phyloP scores from a whole-genome alignment of 441 rosid genomes.

The Adansonia gregorii region DNA sequence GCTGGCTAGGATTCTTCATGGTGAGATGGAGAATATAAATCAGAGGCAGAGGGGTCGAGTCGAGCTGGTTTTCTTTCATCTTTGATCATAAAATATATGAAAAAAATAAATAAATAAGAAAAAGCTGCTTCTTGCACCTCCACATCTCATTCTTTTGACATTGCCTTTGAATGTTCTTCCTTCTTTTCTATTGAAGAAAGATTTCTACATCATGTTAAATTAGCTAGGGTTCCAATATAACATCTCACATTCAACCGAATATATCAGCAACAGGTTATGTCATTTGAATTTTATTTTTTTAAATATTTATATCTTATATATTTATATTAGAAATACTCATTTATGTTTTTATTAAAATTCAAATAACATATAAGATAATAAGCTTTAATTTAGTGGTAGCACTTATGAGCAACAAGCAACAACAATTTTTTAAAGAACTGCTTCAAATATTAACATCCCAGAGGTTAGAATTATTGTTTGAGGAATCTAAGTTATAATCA shows the following conservation, averaged over 20 bases:
- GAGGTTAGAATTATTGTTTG: not conserved
- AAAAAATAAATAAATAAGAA: too few species aligned
- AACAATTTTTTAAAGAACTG: not conserved
- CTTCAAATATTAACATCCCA: not conserved
- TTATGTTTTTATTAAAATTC: too few species aligned
- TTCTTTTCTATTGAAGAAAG: not conserved
- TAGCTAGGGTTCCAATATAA: not conserved
- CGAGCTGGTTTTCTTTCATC: not conserved
- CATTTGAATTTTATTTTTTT: too few species aligned
- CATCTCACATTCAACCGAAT: too few species aligned
- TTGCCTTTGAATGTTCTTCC: not conserved
- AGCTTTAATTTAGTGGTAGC: too few species aligned
- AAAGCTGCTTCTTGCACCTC: not conserved
- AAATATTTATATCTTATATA: too few species aligned
- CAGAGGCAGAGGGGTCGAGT: not conserved
- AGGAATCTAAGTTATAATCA: not conserved
- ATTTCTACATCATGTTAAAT: not conserved
- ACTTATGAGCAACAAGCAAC: not conserved
- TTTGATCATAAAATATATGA: not conserved
- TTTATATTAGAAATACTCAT: too few species aligned
- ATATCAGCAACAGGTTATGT: too few species aligned
- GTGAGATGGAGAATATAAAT: conserved; percentile 11
- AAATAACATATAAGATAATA: too few species aligned
- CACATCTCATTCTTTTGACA: conserved; percentile 19
- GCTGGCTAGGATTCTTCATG: not conserved